Percentiles rank a stretch among this genome's conserved stretches.
Conservation (phyloP, 352 stramenopile species). For the Elongisporangium prolatum region DNA sequence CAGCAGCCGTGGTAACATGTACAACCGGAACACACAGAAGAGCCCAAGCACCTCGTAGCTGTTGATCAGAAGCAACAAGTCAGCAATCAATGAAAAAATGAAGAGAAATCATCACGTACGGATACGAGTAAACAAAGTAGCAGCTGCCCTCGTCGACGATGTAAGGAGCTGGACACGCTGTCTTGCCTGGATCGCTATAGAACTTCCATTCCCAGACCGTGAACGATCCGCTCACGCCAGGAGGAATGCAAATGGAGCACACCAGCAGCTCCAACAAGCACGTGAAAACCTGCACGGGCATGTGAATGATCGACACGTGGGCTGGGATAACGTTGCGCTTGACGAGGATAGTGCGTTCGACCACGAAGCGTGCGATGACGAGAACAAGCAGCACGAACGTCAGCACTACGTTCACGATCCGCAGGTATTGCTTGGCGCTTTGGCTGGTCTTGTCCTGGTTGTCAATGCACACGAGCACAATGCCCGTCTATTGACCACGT, state of each 20-base stretch:
- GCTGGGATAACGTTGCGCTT: conserved; percentile 51
- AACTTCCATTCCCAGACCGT: conserved; percentile 68
- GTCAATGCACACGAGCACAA: conserved; percentile 66
- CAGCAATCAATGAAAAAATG: neutral
- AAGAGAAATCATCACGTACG: conserved; percentile 27
- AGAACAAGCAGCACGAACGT: conserved; percentile 45
- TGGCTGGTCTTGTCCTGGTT: conserved; percentile 44
- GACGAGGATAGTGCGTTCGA: conserved; percentile 60
- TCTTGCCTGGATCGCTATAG: conserved; percentile 26
- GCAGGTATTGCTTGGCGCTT: conserved; percentile 31
- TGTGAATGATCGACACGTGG: conserved; percentile 44
- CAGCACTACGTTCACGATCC: conserved; percentile 32
- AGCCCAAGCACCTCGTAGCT: conserved; percentile 69
- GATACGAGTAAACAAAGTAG: conserved; percentile 66
- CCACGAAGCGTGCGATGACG: conserved; percentile 45
- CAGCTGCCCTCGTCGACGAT: conserved; percentile 30
- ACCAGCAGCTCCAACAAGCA: conserved; percentile 41
- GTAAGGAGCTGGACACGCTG: conserved; percentile 29
- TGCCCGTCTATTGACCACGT: conserved; percentile 22
- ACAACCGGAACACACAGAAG: conserved; percentile 61
- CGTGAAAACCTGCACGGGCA: conserved; percentile 33
- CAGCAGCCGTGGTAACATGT: conserved; percentile 71
- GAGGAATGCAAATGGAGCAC: conserved; percentile 52
- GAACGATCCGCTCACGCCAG: conserved; percentile 41
- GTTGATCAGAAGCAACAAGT: neutral